These are phyloP conservation scores for Fusarium sp. DNA, from an alignment of 2,329 filamentous ascomycete genomes.

Conservation along the genomic window DNA sequence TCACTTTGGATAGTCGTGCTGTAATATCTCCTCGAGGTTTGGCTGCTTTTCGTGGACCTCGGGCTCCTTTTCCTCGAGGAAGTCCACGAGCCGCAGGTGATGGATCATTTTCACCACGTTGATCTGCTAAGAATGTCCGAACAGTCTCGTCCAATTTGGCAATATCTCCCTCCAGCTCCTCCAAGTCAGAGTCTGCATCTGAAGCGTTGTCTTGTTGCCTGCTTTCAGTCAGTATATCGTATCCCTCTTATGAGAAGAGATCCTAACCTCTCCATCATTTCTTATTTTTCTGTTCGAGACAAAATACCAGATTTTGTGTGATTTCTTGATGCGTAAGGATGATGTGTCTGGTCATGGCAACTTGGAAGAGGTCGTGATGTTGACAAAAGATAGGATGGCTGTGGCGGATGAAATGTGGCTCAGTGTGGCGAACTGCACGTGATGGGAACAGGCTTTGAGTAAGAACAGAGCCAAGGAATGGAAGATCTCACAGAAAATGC, in stretches of 20 bases:
- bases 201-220: slow-evolving; percentile 48
- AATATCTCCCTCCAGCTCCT: slow-evolving; percentile 59
- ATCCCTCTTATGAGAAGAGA: neutral
- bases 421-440: neutral
- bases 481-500: neutral
- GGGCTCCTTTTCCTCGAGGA: slow-evolving; percentile 49
- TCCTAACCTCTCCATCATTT: slow-evolving; percentile 15
- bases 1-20: slow-evolving; percentile 73
- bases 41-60: slow-evolving; percentile 69
- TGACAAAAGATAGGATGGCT: neutral
- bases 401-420: neutral
- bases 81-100: slow-evolving; percentile 37
- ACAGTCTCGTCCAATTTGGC: slow-evolving; percentile 59
- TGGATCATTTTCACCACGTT: slow-evolving; percentile 47
- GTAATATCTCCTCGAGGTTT: slow-evolving; percentile 80
- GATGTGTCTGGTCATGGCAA: neutral
- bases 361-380: neutral
- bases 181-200: slow-evolving; percentile 60
- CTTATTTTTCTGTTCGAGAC: neutral
- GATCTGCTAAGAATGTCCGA: slow-evolving; percentile 55
- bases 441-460: neutral
- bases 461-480: neutral
- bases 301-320: neutral
- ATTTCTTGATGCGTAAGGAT: neutral
- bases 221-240: slow-evolving; percentile 7